These are phyloP conservation scores for Talaromyces sp. DNA, from an alignment of 2,329 filamentous ascomycete genomes.

Conservation along the genomic window DNA sequence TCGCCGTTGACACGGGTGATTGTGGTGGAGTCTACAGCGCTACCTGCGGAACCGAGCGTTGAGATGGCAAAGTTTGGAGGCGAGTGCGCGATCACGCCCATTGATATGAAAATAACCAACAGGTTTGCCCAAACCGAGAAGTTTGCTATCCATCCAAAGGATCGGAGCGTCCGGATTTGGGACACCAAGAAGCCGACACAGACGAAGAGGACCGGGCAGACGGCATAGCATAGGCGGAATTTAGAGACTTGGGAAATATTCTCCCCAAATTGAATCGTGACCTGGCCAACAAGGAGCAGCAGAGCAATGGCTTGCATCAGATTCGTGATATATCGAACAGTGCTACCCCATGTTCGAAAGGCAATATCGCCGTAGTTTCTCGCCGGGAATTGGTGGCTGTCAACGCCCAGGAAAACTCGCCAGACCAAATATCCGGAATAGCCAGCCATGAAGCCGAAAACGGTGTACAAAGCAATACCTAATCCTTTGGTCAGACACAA, in stretches of 20 bases:
- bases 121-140: slow-evolving; percentile 54
- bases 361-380: slow-evolving; percentile 46
- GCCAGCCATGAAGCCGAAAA: slow-evolving; percentile 38
- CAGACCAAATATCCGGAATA: slow-evolving; percentile 47
- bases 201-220: slow-evolving; percentile 49
- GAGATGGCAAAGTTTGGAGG: slow-evolving; percentile 44
- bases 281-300: slow-evolving; percentile 24
- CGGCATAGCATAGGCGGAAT: slow-evolving; percentile 48
- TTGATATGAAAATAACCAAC: slow-evolving; percentile 51
- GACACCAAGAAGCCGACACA: slow-evolving; percentile 49
- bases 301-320: slow-evolving; percentile 45
- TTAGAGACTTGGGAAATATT: slow-evolving; percentile 50
- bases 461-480: slow-evolving; percentile 36
- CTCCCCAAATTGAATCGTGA: slow-evolving; percentile 50
- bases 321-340: slow-evolving; percentile 45
- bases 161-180: slow-evolving; percentile 53
- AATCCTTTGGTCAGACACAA: neutral
- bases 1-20: slow-evolving; percentile 24
- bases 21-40: slow-evolving; percentile 16
- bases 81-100: slow-evolving; percentile 48
- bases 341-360: slow-evolving; percentile 44
- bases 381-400: slow-evolving; percentile 44
- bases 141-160: slow-evolving; percentile 53
- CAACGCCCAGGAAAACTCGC: slow-evolving; percentile 41
- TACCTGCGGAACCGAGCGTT: slow-evolving; percentile 23